A percentile compares a stretch with the other conserved stretches of the same genome.
Evolutionary conservation across 2,329 filamentous ascomycete species (phyloP).

Genomic region (Xylaria arbuscula): DNA sequence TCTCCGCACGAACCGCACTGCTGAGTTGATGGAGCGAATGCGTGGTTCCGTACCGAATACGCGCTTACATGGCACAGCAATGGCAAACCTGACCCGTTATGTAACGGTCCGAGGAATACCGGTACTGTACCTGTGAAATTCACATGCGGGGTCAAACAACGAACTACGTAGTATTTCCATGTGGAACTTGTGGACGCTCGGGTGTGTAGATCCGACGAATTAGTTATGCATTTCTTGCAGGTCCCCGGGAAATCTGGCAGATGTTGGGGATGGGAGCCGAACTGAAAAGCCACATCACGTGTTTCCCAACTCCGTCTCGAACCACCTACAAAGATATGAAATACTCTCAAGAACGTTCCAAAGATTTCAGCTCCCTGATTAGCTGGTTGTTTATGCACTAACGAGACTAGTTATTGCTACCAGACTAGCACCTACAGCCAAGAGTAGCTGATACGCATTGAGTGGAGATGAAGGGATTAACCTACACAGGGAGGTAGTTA

Average conservation of each 20-base stretch:
- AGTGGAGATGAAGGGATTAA: not conserved
- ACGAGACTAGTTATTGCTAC: not conserved
- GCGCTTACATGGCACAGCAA: not conserved
- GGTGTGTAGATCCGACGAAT: not conserved
- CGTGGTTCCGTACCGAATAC: conserved; percentile 1
- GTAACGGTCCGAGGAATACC: not conserved
- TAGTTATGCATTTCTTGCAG: conserved; percentile 7
- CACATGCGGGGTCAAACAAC: conserved; percentile 5
- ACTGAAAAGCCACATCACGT: conserved; percentile 4
- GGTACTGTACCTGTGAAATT: not conserved
- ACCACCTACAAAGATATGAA: not conserved
- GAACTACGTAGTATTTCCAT: not conserved
- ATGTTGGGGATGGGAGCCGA: not conserved
- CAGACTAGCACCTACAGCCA: not conserved
- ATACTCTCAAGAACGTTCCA: not conserved
- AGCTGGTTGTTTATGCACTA: not conserved
- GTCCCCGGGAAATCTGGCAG: not conserved
- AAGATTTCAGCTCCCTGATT: not conserved
- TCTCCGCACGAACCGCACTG: not conserved
- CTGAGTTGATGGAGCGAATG: not conserved
- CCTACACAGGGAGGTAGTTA: not conserved
- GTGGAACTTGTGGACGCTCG: no score
- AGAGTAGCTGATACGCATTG: not conserved
- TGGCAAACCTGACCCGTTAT: not conserved
- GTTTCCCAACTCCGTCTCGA: not conserved